These are phyloP conservation scores for Lactifluus pinguis DNA, from an alignment of 768 basidiomycete genomes.

Conservation along the genomic window DNA sequence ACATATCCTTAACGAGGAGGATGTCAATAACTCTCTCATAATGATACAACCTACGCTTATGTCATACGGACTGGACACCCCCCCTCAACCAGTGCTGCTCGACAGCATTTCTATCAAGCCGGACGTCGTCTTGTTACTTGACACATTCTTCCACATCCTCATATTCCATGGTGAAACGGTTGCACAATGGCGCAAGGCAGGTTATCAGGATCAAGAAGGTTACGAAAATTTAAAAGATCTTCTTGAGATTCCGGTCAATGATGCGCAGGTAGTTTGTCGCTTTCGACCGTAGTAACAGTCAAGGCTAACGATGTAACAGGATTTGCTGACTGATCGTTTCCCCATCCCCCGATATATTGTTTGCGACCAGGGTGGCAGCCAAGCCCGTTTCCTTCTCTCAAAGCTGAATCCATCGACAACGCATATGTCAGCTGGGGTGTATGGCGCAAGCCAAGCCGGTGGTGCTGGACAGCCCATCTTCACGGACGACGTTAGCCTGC, in stretches of 20 bases:
- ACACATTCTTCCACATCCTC: constrained; percentile 99
- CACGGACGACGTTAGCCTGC: constrained; percentile 96
- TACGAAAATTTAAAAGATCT: constrained; percentile 98
- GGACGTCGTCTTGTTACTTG: constrained; percentile 91
- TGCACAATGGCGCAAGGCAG: constrained; percentile 96
- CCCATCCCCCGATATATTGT: constrained; percentile 98
- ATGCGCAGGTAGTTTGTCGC: constrained; percentile 61
- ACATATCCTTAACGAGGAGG: constrained; percentile 92
- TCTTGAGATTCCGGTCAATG: constrained; percentile 73
- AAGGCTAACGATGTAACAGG: constrained; percentile 36
- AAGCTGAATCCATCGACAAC: constrained; percentile 98
- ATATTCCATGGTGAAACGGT: constrained; percentile 99
- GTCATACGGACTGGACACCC: constrained; percentile 92
- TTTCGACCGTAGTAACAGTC: background rate
- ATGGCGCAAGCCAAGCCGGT: constrained; percentile 63
- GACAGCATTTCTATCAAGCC: constrained; percentile 97
- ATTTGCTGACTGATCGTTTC: constrained; percentile 89
- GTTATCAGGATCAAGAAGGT: constrained; percentile 97
- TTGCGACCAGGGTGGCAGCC: constrained; percentile 94
- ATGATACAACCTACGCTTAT: constrained; percentile 99
- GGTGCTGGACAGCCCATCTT: constrained; percentile 87
- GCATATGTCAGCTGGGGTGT: constrained; percentile 89
- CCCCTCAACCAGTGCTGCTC: constrained; percentile 88
- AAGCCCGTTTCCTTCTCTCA: constrained; percentile 94
- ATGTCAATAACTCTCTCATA: constrained; percentile 97